These are phyloP conservation scores for Lachancea nothofagi DNA, from an alignment of 805 yeast species.

Conservation along the genomic window DNA sequence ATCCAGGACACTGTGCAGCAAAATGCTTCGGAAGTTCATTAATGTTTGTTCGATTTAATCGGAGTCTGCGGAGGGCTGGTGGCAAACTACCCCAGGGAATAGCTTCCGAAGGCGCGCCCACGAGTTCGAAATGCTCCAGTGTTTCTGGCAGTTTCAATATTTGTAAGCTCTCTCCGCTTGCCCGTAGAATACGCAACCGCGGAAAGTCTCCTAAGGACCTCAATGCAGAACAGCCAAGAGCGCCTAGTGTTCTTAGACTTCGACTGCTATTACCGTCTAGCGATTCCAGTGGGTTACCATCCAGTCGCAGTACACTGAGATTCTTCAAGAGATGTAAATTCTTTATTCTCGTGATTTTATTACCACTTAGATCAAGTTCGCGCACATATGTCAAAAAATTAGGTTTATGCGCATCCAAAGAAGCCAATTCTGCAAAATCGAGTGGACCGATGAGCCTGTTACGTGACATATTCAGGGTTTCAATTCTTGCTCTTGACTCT, in stretches of 20 bases:
- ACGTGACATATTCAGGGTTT: conserved; percentile 18
- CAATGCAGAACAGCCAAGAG: conserved; percentile 6
- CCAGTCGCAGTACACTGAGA: conserved; percentile 19
- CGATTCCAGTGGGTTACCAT: conserved; percentile 23
- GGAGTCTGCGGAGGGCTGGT: conserved; percentile 8
- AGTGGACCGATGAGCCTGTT: conserved; percentile 23
- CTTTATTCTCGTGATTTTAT: conserved; percentile 19
- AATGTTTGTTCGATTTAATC: conserved; percentile 1
- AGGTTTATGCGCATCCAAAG: conserved; percentile 7
- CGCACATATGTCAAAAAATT: conserved; percentile 21
- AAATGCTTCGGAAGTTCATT: conserved; percentile 4
- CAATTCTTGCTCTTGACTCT: conserved; percentile 13
- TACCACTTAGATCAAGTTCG: conserved; percentile 22
- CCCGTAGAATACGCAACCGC: conserved; percentile 7
- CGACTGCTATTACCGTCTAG: conserved; percentile 8
- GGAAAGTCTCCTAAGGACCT: conserved; percentile 8
- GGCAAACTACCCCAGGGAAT: conserved; percentile 4
- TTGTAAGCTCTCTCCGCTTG: conserved; percentile 8
- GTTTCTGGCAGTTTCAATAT: conserved; percentile 5
- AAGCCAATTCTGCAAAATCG: conserved; percentile 22
- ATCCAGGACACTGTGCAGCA: conserved; percentile 4
- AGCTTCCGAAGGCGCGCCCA: conserved; percentile 13
- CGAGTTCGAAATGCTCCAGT: conserved; percentile 10
- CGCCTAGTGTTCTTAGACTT: conserved; percentile 2
- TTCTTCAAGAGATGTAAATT: conserved; percentile 19